Conservation (phyloP, 78 protist species). For the Cavenderia fasciculata region DNA sequence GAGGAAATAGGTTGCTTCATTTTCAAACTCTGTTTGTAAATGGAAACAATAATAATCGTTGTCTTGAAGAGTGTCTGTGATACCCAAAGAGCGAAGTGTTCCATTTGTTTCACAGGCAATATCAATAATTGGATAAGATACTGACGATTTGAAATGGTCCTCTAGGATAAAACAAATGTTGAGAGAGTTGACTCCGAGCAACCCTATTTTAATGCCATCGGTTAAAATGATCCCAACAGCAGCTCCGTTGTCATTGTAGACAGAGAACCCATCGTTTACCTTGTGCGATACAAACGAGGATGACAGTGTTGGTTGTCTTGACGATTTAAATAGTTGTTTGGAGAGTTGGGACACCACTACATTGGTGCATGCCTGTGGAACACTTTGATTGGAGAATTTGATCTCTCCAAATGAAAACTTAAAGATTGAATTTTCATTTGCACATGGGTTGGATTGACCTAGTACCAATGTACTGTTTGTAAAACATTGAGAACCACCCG, state of each 20-base stretch:
- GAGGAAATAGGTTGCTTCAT: not conserved
- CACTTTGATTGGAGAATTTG: not conserved
- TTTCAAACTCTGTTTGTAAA: not conserved
- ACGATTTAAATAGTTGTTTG: not conserved
- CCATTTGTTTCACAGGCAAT: too few relatives aligned
- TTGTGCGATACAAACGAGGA: slow-evolving; percentile 27
- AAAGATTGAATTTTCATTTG: not conserved
- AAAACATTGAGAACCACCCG: slow-evolving; percentile 27
- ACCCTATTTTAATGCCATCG: slow-evolving; percentile 28
- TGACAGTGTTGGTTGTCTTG: not conserved
- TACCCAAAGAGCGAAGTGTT: not conserved
- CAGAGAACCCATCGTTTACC: slow-evolving; percentile 13
- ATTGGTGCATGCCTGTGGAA: slow-evolving; percentile 9
- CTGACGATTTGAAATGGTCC: not conserved
- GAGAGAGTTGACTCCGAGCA: slow-evolving; percentile 1
- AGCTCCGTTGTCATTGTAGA: not conserved
- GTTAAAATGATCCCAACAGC: slow-evolving; percentile 9
- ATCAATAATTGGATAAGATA: not conserved
- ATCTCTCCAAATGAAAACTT: not conserved
- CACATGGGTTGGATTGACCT: slow-evolving; percentile 32
- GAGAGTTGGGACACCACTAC: slow-evolving; percentile 28
- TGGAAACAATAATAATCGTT: too few relatives aligned
- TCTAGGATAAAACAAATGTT: not conserved
- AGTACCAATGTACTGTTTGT: not conserved
- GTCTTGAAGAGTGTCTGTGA: not conserved